A percentile compares a stretch with the other conserved stretches of the same genome.
These are phyloP conservation scores for Chernovozyma sophiae-reginae DNA, from an alignment of 1,139 yeast genomes.

Conservation along the genomic window DNA sequence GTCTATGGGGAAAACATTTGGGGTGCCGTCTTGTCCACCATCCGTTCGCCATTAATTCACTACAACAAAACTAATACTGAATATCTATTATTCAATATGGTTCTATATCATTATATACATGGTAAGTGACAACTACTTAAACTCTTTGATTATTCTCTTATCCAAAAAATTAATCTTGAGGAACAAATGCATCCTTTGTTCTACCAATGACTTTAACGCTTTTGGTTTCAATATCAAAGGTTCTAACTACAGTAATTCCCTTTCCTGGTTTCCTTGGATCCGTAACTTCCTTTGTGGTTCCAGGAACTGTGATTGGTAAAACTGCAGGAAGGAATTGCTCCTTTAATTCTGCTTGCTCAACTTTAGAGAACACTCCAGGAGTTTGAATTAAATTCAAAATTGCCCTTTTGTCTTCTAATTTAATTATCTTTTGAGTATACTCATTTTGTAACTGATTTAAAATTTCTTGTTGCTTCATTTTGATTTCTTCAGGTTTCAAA, in stretches of 20 bases:
- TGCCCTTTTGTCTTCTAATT: conserved; percentile 21
- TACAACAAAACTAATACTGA: no score
- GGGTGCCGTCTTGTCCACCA: no score
- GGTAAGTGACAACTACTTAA: not conserved
- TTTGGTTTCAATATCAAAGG: conserved; percentile 29
- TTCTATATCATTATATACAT: not conserved
- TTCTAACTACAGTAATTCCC: conserved; percentile 27
- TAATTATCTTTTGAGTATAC: conserved; percentile 20
- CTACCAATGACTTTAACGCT: conserved; percentile 30
- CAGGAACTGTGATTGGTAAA: conserved; percentile 32
- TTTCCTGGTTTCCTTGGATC: conserved; percentile 32
- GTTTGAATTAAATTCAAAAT: conserved; percentile 26
- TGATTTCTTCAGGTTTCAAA: conserved; percentile 17
- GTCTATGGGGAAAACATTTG: no score
- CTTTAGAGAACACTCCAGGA: conserved; percentile 30
- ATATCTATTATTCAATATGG: no score
- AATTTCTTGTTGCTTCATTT: conserved; percentile 17
- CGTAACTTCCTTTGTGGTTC: conserved; percentile 27
- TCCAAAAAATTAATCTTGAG: conserved; percentile 7
- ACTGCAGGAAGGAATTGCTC: conserved; percentile 29
- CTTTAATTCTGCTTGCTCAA: conserved; percentile 22
- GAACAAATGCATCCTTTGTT: conserved; percentile 30
- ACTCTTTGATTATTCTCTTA: no score
- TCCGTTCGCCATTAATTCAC: no score
- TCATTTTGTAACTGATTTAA: conserved; percentile 15